These are phyloP conservation scores for Fusarium nygamai DNA, from an alignment of 2,329 filamentous ascomycete species.

Conservation along the genomic window DNA sequence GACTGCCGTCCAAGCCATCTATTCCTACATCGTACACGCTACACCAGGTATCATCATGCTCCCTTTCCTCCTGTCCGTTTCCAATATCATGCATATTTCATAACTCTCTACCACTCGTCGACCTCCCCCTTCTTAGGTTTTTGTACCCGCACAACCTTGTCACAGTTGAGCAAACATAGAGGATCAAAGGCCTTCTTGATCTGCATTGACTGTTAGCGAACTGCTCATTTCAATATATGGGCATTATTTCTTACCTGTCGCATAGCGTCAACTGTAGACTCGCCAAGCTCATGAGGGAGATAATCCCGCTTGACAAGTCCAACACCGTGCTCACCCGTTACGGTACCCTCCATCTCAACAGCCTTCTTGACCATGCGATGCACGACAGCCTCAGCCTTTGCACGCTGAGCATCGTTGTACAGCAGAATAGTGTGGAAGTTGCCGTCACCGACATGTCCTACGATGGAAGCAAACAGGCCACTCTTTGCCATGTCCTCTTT, in stretches of 20 bases:
- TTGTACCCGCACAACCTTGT: conserved; percentile 74
- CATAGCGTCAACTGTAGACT: conserved; percentile 82
- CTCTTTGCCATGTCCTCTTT: conserved; percentile 56
- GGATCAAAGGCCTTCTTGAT: conserved; percentile 86
- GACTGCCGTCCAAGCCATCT: conserved; percentile 13
- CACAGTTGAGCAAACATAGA: conserved; percentile 73
- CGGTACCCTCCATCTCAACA: conserved; percentile 85
- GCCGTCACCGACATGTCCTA: conserved; percentile 80
- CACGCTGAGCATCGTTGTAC: conserved; percentile 73
- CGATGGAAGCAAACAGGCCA: conserved; percentile 61
- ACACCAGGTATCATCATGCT: conserved; percentile 24
- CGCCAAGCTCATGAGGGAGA: conserved; percentile 79
- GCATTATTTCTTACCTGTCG: conserved; percentile 67
- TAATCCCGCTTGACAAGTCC: conserved; percentile 88
- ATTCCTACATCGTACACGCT: conserved; percentile 32
- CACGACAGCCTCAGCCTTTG: conserved; percentile 75
- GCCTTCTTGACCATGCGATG: conserved; percentile 88
- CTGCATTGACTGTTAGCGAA: conserved; percentile 50
- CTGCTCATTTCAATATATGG: neutral
- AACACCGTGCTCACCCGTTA: conserved; percentile 87
- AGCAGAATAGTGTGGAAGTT: conserved; percentile 77
- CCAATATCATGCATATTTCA: neutral
- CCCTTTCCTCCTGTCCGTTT: neutral
- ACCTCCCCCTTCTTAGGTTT: conserved; percentile 55
- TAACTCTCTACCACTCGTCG: conserved; percentile 52